Conservation (phyloP, 163 green algal genomes). For the Chlorella variabilis region DNA sequence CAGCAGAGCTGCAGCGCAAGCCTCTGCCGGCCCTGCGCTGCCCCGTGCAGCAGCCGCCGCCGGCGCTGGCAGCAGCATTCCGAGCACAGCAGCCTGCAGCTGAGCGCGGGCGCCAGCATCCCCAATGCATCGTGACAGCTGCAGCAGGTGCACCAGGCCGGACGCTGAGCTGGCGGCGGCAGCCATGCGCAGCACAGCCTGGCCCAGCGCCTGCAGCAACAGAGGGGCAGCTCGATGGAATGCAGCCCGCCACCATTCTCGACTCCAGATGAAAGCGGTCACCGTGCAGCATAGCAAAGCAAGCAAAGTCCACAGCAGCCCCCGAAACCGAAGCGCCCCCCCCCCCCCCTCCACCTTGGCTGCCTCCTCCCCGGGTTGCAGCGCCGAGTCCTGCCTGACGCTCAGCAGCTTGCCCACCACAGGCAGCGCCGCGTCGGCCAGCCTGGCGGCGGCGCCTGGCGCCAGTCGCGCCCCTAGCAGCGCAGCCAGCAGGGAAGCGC, state of each 20-base stretch:
- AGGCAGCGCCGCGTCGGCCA: background rate
- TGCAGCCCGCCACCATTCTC: too few relatives aligned
- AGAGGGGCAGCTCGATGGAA: too few relatives aligned
- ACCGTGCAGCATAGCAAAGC: too few relatives aligned
- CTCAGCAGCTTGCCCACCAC: slow-evolving; percentile 19
- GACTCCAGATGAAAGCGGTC: too few relatives aligned
- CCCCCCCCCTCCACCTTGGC: background rate
- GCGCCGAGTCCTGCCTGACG: slow-evolving; percentile 20
- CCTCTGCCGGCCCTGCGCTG: background rate
- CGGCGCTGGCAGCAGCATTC: background rate
- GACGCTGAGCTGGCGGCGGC: background rate
- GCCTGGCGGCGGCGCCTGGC: background rate
- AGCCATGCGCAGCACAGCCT: slow-evolving; percentile 9
- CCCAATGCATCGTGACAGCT: background rate
- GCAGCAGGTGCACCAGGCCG: slow-evolving; percentile 6
- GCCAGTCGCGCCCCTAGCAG: background rate
- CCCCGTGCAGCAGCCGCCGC: background rate
- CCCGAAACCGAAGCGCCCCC: too few relatives aligned
- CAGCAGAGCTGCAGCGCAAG: background rate
- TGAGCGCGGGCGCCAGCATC: background rate
- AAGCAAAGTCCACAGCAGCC: background rate
- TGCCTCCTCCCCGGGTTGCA: slow-evolving; percentile 6
- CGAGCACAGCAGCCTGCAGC: slow-evolving; percentile 20
- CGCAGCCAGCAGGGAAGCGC: background rate
- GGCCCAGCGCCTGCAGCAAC: slow-evolving; percentile 17